Evolutionary conservation across 1,284 basidiomycete genomes (phyloP), one percentile per base, ranked within the genome.

Genomic region (Cryptococcus jaspeensis): DNA sequence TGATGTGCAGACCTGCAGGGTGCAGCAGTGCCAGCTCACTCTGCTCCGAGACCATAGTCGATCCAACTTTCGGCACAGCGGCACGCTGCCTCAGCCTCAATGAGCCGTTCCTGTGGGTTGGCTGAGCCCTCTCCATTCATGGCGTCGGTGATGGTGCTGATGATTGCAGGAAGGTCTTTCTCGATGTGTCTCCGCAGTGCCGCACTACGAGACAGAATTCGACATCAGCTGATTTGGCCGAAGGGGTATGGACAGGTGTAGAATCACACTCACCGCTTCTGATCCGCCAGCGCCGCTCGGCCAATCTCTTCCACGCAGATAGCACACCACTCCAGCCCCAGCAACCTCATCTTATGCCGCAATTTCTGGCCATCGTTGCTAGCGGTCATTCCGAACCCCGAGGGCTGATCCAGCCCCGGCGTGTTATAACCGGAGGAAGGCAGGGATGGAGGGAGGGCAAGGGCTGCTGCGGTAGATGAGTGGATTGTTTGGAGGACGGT

Each of bases 11-110:
- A n/a, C n/a, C n/a, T n/a, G n/a, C n/a, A 55, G 32, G 18, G 41
- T n/a, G 37, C 9, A 9, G n/a, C n/a, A 35, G 2, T 20, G 23
- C 18, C 11, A 35, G 75, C 83, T 65, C 64, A 90, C 88, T 84
- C 84, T 55, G 84, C 81, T 25, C 84, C 86, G 15, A 92, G 77
- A 45, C 84, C 81, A 63, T 77, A 80, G 2, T 80, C 75, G 66
- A 92, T 84, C 92, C 91, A 94, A 3, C 87, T 85, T 71, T 89
- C 85, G 0, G 92, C 79, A 70, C 89, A 92, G 62, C 83, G 84
- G 56, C 92, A 81, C 0, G 88, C 88, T 0, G 89, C 84, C 23
- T 82, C 80, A 2, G 88, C 80, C 52, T 90, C 84, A 11, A 76
- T 75, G n/a, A 77, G 62, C 5, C 75, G 67, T 62, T 77, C 59